Conservation (phyloP, 2,329 filamentous ascomycete genomes). For the Stagonosporopsis chrysanthemi region DNA sequence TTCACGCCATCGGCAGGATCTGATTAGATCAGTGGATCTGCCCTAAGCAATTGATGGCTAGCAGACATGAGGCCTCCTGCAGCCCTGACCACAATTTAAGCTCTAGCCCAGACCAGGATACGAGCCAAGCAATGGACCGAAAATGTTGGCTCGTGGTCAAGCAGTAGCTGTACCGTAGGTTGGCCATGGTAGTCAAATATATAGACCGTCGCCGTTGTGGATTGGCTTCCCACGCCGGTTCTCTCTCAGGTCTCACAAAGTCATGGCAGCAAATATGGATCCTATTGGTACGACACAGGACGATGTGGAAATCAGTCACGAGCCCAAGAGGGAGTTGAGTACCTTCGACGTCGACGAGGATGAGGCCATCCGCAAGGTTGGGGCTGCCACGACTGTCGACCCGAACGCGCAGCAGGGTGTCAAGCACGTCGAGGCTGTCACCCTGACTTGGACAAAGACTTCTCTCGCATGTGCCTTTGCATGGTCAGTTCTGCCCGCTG, state of each 20-base stretch:
- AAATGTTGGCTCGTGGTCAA: conserved; percentile 10
- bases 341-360: conserved; percentile 24
- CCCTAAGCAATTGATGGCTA: conserved; percentile 14
- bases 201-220: background rate
- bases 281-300: conserved; percentile 1
- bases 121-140: conserved; percentile 15
- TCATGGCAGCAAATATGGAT: conserved; percentile 15
- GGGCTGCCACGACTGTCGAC: conserved; percentile 21
- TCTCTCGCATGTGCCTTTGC: conserved; percentile 44
- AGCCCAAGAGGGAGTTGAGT: conserved; percentile 21
- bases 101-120: conserved; percentile 22
- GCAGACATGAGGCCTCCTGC: conserved; percentile 17
- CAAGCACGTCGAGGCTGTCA: conserved; percentile 48
- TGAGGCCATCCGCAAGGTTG: conserved; percentile 28
- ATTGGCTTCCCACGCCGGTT: background rate
- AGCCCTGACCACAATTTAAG: conserved; percentile 19
- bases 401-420: conserved; percentile 43
- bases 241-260: background rate
- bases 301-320: conserved; percentile 12
- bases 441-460: conserved; percentile 47
- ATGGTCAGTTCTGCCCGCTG: conserved; percentile 33
- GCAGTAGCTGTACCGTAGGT: background rate
- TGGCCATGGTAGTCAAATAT: background rate
- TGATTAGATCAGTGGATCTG: conserved; percentile 25
- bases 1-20: conserved; percentile 19